Evolutionary conservation across 495 filamentous ascomycete genomes (phyloP).

Genomic region (Polyplosphaeria fusca): DNA sequence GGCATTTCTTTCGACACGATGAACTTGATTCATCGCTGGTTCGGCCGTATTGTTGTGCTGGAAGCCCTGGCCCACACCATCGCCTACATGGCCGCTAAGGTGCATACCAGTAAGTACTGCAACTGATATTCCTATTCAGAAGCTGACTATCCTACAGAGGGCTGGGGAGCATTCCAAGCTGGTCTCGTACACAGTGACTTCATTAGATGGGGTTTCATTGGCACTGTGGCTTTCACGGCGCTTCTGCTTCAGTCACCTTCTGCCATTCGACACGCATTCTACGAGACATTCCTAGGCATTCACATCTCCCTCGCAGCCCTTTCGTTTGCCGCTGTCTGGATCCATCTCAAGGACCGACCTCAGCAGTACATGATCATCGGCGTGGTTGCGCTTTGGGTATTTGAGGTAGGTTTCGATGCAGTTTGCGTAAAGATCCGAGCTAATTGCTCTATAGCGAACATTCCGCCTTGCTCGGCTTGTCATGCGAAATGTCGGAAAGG

Average conservation of each 20-base stretch:
- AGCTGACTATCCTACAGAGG: slow-evolving; percentile 41
- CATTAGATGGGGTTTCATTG: slow-evolving; percentile 39
- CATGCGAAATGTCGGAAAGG: slow-evolving; percentile 64
- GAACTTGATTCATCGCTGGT: slow-evolving; percentile 93
- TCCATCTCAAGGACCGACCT: slow-evolving; percentile 63
- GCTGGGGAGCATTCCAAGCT: slow-evolving; percentile 56
- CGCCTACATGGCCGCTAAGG: slow-evolving; percentile 66
- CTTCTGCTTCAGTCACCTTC: slow-evolving; percentile 62
- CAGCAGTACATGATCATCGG: slow-evolving; percentile 65
- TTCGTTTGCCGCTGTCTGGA: slow-evolving; percentile 61
- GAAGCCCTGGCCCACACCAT: slow-evolving; percentile 72
- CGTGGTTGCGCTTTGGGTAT: slow-evolving; percentile 69
- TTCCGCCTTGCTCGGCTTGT: slow-evolving; percentile 65
- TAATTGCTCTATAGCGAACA: slow-evolving; percentile 43
- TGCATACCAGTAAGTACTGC: slow-evolving; percentile 49
- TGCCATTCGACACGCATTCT: slow-evolving; percentile 85
- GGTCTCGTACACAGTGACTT: slow-evolving; percentile 27
- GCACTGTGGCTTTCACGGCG: slow-evolving; percentile 54
- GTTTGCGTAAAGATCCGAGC: not conserved
- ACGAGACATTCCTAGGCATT: slow-evolving; percentile 84
- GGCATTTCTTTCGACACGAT: slow-evolving; percentile 94
- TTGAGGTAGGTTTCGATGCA: slow-evolving; percentile 51
- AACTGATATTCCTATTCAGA: not conserved
- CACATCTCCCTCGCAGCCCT: slow-evolving; percentile 70
- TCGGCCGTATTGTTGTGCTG: slow-evolving; percentile 79